Percentiles rank a stretch among this genome's conserved stretches.
phyloP scores from a whole-genome alignment of 2,329 filamentous ascomycete species.

The Alternaria sp. region DNA sequence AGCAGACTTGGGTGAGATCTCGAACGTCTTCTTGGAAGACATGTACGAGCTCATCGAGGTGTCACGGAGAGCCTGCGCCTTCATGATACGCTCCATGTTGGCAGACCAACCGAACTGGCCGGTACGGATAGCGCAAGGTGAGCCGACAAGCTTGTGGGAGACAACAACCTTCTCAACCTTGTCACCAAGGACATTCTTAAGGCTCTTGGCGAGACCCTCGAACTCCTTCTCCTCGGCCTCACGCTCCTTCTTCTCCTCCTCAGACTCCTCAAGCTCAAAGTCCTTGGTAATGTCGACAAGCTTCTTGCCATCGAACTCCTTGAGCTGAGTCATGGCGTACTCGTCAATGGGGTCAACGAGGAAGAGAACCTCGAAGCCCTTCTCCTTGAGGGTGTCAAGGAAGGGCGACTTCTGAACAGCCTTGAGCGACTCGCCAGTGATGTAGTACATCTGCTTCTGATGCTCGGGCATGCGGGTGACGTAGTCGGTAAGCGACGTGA shows the following conservation, averaged over 20 bases:
- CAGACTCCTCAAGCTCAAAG: conserved; percentile 99
- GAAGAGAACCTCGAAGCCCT: conserved; percentile 99
- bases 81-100: conserved; percentile 99
- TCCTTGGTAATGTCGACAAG: conserved; percentile 99
- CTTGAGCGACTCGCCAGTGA: conserved; percentile 99
- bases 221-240: conserved; percentile 99
- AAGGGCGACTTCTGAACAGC: conserved; percentile 98
- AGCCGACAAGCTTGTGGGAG: conserved; percentile 92
- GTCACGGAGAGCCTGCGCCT: conserved; percentile 99
- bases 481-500: conserved; percentile 95
- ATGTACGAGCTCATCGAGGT: conserved; percentile 99
- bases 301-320: conserved; percentile 99
- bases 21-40: conserved; percentile 99
- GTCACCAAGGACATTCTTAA: conserved; percentile 99
- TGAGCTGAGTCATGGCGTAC: conserved; percentile 99
- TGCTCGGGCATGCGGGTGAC: conserved; percentile 99
- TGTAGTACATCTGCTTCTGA: conserved; percentile 99
- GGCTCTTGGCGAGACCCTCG: conserved; percentile 90
- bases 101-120: conserved; percentile 99
- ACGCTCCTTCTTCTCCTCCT: conserved; percentile 96
- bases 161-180: conserved; percentile 99
- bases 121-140: conserved; percentile 98
- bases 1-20: conserved; percentile 98
- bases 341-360: conserved; percentile 99
- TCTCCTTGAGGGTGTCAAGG: conserved; percentile 97